A percentile compares a stretch with the other conserved stretches of the same genome.
phyloP scores from a whole-genome alignment of 306 rosid species.

The Gillenia trifoliata region DNA sequence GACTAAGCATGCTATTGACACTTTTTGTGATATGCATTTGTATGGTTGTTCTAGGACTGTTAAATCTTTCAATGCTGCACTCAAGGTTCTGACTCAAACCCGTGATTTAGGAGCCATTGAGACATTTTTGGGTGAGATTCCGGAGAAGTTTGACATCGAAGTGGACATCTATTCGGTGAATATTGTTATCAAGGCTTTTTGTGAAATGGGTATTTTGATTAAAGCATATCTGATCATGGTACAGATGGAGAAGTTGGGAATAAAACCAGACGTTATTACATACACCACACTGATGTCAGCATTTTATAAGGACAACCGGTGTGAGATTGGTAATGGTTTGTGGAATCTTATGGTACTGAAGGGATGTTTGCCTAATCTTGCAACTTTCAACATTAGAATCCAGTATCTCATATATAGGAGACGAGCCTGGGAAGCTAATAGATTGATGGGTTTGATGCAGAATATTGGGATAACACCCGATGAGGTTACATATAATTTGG shows the following conservation, averaged over 20 bases:
- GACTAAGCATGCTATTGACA: slow-evolving; percentile 51
- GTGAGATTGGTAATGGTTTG: slow-evolving; percentile 64
- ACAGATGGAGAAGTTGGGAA: slow-evolving; percentile 43
- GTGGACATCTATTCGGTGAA: slow-evolving; percentile 51
- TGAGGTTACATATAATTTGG: slow-evolving; percentile 62
- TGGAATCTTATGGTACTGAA: slow-evolving; percentile 75
- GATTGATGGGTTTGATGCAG: slow-evolving; percentile 45
- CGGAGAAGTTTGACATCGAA: slow-evolving; percentile 29
- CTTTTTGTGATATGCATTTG: slow-evolving; percentile 54
- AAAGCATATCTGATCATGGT: slow-evolving; percentile 56
- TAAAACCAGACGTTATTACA: slow-evolving; percentile 61
- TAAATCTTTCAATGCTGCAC: slow-evolving; percentile 67
- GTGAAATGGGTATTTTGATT: slow-evolving; percentile 36
- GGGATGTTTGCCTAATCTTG: slow-evolving; percentile 56
- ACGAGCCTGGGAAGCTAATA: slow-evolving; percentile 70
- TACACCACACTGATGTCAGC: slow-evolving; percentile 66
- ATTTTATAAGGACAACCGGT: slow-evolving; percentile 42
- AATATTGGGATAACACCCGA: slow-evolving; percentile 50
- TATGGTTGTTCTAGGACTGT: slow-evolving; percentile 53
- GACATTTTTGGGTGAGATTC: slow-evolving; percentile 26
- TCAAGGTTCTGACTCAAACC: slow-evolving; percentile 49
- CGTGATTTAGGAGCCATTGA: slow-evolving; percentile 30
- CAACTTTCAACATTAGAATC: slow-evolving; percentile 68
- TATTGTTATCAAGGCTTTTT: slow-evolving; percentile 53
- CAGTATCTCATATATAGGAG: slow-evolving; percentile 45